Conservation (phyloP, 2,329 filamentous ascomycete genomes). For the Harringtonia aguacate region DNA sequence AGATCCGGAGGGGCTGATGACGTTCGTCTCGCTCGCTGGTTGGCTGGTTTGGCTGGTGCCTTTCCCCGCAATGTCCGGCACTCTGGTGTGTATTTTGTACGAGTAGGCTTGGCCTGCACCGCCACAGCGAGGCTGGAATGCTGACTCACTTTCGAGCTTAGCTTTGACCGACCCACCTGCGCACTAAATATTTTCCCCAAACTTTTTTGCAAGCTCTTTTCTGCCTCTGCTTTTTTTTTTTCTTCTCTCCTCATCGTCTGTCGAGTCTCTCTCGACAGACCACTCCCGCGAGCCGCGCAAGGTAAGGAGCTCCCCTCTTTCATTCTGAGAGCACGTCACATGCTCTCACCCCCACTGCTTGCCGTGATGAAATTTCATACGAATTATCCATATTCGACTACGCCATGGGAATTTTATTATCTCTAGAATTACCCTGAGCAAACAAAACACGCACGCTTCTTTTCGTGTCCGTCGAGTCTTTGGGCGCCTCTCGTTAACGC, state of each 20-base stretch:
- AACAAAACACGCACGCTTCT: slow-evolving; percentile 15
- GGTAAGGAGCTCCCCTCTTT: slow-evolving; percentile 1
- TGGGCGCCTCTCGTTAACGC: neutral
- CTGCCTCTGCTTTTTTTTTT: neutral
- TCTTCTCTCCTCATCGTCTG: slow-evolving; percentile 6
- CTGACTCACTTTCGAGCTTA: neutral
- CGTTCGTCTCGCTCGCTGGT: too few relatives aligned
- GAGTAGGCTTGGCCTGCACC: too few relatives aligned
- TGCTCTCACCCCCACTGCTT: slow-evolving; percentile 11
- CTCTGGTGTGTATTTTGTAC: too few relatives aligned
- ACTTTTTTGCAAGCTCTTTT: slow-evolving; percentile 1
- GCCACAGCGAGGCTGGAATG: neutral
- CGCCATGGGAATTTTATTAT: slow-evolving; percentile 41
- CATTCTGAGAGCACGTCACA: too few relatives aligned
- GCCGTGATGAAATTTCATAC: slow-evolving; percentile 33
- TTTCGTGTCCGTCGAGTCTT: slow-evolving; percentile 7
- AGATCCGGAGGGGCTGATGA: neutral
- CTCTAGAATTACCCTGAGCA: slow-evolving; percentile 49
- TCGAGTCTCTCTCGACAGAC: too few relatives aligned
- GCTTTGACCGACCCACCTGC: neutral
- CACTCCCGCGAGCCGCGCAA: too few relatives aligned
- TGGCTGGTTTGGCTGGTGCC: too few relatives aligned
- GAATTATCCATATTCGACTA: slow-evolving; percentile 57
- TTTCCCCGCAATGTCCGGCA: neutral
- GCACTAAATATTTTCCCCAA: slow-evolving; percentile 6